phyloP scores from a whole-genome alignment of 164 flowering plant genomes.

The Platanus orientalis region DNA sequence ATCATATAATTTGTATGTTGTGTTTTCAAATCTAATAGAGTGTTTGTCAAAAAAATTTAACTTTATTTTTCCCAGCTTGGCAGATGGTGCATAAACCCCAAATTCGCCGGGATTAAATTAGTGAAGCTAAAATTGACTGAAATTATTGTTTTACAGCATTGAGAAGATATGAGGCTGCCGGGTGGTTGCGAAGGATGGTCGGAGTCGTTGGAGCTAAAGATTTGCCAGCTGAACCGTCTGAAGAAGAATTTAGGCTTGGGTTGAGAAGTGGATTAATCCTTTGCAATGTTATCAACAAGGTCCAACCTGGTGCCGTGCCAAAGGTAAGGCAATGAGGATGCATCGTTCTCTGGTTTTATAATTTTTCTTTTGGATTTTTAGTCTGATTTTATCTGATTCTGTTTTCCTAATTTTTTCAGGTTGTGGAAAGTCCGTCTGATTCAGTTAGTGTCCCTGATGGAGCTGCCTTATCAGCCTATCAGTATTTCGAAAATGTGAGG shows the following conservation, averaged over 20 bases:
- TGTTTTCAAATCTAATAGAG: no score
- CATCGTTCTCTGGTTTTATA: background rate
- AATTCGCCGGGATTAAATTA: background rate
- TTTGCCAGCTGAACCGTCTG: constrained; percentile 90
- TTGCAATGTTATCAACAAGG: constrained; percentile 73
- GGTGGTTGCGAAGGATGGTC: constrained; percentile 75
- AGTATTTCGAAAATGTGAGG: constrained; percentile 95
- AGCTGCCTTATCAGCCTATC: constrained; percentile 90
- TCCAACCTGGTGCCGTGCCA: constrained; percentile 82
- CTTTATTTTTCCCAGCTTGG: no score
- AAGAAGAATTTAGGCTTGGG: constrained; percentile 77
- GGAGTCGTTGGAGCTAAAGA: constrained; percentile 80
- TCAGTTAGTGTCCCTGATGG: constrained; percentile 78
- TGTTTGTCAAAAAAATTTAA: no score
- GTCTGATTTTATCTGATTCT: background rate
- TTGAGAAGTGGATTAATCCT: constrained; percentile 83
- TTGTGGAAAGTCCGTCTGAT: constrained; percentile 86
- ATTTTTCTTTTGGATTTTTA: background rate
- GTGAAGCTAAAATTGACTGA: background rate
- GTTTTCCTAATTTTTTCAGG: constrained; percentile 39
- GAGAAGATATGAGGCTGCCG: constrained; percentile 77
- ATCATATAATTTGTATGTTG: no score
- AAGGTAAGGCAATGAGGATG: constrained; percentile 43
- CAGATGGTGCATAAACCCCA: background rate
- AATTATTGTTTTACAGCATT: constrained; percentile 36